Conservation (phyloP, 768 basidiomycete species). For the Tulasnella calospora region DNA sequence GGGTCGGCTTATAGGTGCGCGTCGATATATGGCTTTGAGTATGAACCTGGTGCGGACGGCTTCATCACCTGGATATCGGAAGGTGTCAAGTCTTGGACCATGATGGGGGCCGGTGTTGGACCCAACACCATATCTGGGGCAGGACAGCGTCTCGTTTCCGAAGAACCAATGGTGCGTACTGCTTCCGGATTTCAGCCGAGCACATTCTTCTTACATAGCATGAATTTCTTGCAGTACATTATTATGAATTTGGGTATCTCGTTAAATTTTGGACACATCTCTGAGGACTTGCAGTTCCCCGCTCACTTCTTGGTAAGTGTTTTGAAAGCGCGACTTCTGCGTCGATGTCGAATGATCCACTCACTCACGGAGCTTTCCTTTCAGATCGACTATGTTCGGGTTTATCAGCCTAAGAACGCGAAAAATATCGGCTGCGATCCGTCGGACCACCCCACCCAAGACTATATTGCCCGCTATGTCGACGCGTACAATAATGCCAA, state of each 20-base stretch:
- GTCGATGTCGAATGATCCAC: too few relatives aligned
- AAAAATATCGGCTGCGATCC: slow-evolving; percentile 86
- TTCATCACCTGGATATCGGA: slow-evolving; percentile 79
- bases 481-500: slow-evolving; percentile 82
- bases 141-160: slow-evolving; percentile 61
- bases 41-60: slow-evolving; percentile 66
- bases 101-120: slow-evolving; percentile 57
- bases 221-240: background rate
- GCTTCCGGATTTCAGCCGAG: background rate
- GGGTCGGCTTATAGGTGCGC: slow-evolving; percentile 45
- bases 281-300: slow-evolving; percentile 61
- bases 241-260: slow-evolving; percentile 21
- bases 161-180: slow-evolving; percentile 70
- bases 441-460: slow-evolving; percentile 64
- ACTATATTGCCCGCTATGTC: slow-evolving; percentile 67
- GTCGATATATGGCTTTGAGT: slow-evolving; percentile 76
- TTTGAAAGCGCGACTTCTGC: background rate
- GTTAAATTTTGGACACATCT: slow-evolving; percentile 15
- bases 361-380: background rate
- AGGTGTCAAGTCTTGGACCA: slow-evolving; percentile 60
- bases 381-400: slow-evolving; percentile 74
- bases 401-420: slow-evolving; percentile 70
- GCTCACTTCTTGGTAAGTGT: slow-evolving; percentile 50
- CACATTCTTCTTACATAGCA: background rate
- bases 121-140: slow-evolving; percentile 61